Percentiles rank a stretch among this genome's conserved stretches.
phyloP scores from a whole-genome alignment of 1,284 basidiomycete genomes.

The Calocybe gambosa region DNA sequence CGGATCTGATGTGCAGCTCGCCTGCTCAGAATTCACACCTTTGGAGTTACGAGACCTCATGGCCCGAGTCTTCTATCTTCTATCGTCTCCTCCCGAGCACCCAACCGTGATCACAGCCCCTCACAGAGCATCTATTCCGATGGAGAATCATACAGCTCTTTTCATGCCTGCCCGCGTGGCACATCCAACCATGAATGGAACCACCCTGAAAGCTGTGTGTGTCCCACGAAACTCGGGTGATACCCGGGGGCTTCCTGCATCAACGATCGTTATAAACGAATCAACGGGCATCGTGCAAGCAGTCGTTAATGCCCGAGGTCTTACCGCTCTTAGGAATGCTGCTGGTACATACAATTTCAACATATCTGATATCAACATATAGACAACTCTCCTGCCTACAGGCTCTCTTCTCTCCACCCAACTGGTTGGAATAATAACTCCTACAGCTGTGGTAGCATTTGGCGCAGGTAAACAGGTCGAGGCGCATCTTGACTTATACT shows the following conservation, averaged over 20 bases:
- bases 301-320: slow-evolving; percentile 65
- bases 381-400: slow-evolving; percentile 23
- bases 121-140: slow-evolving; percentile 43
- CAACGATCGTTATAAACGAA: slow-evolving; percentile 74
- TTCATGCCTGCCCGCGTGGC: slow-evolving; percentile 68
- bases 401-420: slow-evolving; percentile 69
- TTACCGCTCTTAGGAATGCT: slow-evolving; percentile 79
- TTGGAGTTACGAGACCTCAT: slow-evolving; percentile 46
- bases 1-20: slow-evolving; percentile 39
- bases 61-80: slow-evolving; percentile 44
- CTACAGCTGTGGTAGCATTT: slow-evolving; percentile 55
- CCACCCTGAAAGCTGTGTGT: slow-evolving; percentile 69
- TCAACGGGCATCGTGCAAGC: slow-evolving; percentile 59
- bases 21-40: slow-evolving; percentile 35
- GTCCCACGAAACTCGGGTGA: slow-evolving; percentile 44
- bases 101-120: slow-evolving; percentile 33
- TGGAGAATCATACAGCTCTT: slow-evolving; percentile 46
- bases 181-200: slow-evolving; percentile 22
- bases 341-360: slow-evolving; percentile 46
- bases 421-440: slow-evolving; percentile 38
- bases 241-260: slow-evolving; percentile 61
- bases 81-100: slow-evolving; percentile 18
- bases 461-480: slow-evolving; percentile 71
- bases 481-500: slow-evolving; percentile 61
- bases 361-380: background rate